Base-by-base conservation (phyloP, 2,329 filamentous ascomycete species). In the Metarhizium sp. region DNA sequence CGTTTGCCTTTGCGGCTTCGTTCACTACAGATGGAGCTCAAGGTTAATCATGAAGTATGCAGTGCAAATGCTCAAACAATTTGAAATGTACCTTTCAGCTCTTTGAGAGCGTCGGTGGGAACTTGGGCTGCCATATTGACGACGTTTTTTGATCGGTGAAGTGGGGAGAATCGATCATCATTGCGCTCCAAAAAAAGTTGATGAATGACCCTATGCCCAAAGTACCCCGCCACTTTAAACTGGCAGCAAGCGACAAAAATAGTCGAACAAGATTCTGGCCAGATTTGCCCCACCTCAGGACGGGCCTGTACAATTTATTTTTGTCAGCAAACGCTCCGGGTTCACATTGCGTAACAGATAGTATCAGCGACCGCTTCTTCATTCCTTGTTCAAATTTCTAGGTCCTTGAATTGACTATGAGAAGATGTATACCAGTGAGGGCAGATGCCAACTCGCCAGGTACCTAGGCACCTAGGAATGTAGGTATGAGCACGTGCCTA, bases 51-150 rank as follows among this genome's bases (percentile, higher is more conserved):
- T 16, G 13, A 25, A 10, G 45, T 10, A 8, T 7, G 40, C 2
- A 20, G 14, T 11, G 13, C 10, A 6, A 2, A 16, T 30, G 20
- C 4, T 14, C 5, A 16, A 11, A 25, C 25, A 25, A 30, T 25
- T 0, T 29, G 36, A 50, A 3, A 55, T 63, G 29, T 65, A 74
- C 72, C 70, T 62, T 69, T 72, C 56, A 74, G 73, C 70, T 72
- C 71, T 60, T 74, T 69, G 57, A 74, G 71, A 69, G 71, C 73
- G 58, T 74, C 72, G 48, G 69, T 67, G 62, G 72, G 71, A 57
- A 66, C 66, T 69, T 75, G 69, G 57, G 71, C 71, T 65, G 72
- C 73, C 72, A 75, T 75, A 53, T 69, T 73, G 66, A 60, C 60
- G 54, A 55, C 55, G 46, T 54, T 58, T 47, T 57, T 34, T 47